Conservation (phyloP, 169 alveolate species). For the Eimeria falciformis region DNA sequence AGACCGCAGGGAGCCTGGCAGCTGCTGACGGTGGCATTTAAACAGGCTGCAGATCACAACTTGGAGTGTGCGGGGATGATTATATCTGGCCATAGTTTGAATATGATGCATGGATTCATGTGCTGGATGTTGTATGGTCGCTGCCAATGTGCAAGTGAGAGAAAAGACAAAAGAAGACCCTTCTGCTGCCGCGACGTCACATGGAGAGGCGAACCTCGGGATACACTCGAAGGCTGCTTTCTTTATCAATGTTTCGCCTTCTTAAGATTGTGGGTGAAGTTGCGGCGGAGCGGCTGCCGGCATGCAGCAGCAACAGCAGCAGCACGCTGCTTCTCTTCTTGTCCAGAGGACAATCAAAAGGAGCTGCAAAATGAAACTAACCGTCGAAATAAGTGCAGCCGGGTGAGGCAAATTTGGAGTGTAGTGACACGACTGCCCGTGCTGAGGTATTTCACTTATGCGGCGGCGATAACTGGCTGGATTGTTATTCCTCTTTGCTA, state of each 20-base stretch:
- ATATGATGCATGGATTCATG: neutral
- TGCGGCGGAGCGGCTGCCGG: neutral
- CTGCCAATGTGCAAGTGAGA: neutral
- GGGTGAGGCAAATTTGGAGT: neutral
- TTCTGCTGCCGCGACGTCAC: neutral
- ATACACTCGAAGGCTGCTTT: neutral
- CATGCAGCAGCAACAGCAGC: slow-evolving; percentile 36
- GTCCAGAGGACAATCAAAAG: too few species aligned
- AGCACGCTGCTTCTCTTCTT: slow-evolving; percentile 7
- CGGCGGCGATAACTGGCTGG: neutral
- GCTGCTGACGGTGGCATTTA: neutral
- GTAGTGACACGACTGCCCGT: slow-evolving; percentile 4
- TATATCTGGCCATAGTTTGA: neutral
- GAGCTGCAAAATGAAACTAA: too few species aligned
- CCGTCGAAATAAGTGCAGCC: too few species aligned
- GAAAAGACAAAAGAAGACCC: neutral
- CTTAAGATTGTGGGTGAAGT: neutral
- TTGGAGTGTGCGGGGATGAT: slow-evolving; percentile 1
- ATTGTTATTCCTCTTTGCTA: neutral
- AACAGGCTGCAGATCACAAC: neutral
- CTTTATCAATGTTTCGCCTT: neutral
- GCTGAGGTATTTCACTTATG: neutral
- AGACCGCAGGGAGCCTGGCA: neutral
- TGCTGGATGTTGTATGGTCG: slow-evolving; percentile 10
- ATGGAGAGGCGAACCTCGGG: neutral